Base-by-base conservation (phyloP, 2,329 filamentous ascomycete genomes). In the Penicillium digitatum region DNA sequence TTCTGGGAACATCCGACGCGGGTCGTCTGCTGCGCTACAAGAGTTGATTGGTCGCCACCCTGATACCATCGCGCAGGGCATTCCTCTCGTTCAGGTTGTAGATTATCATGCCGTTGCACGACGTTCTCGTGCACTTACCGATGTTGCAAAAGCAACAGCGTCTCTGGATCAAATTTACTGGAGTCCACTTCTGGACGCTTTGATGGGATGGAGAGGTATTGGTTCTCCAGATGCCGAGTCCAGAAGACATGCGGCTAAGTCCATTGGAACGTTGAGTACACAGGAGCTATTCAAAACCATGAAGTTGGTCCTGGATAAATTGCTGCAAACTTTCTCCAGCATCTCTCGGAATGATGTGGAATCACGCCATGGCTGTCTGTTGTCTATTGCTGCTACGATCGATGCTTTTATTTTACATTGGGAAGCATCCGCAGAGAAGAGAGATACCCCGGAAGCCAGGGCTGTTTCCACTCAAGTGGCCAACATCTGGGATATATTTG, bases 71-170 rank as follows among this genome's bases (percentile, higher is more conserved):
- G 78, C 82, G 16, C 79, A 91, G 65, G 94, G 93, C 0, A 97
- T 99, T 54, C 75, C 84, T 39, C 80, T 97, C 2, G 90, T 97
- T 0, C 94, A 97, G 68, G 82, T 84, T 2, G 89, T 97, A 1
- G 94, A 99, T 68, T 99, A 96, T 67, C 91, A 96, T 69, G 84
- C 90, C 35, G 91, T 99, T 20, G 93, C 94, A 3, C 81, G 95
- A n/a, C 83, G 93, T 24, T 87, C 88, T 16, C 83, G 89, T 61
- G 93, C 92, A 3, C 87, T 96, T 65, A 81, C 85, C 38, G 84
- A 92, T 44, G 90, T 97, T 11, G 86, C 89, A 0, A 76, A 84
- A 12, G 81, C 81, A 35, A 87, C 88, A 0, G 84, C 89, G 0
- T 77, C 75, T n/a, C 75, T 97, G 5, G 83, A 85, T 29, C 64